Evolutionary conservation across 2,329 filamentous ascomycete genomes (phyloP).

Genomic region (Rhynchosporium graminicola): DNA sequence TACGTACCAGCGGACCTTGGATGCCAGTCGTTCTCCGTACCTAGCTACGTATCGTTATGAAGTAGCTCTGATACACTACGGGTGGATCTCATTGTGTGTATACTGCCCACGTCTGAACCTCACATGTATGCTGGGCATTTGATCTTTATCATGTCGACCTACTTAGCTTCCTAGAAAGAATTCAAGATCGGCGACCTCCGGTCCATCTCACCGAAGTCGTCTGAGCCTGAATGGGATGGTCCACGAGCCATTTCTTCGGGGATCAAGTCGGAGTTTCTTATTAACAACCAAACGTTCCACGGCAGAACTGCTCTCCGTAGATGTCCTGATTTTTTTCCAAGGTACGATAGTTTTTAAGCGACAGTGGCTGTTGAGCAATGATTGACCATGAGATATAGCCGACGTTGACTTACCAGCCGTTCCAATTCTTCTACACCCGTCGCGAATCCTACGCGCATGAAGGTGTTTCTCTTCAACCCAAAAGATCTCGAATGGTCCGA

Average conservation of each 20-base stretch:
- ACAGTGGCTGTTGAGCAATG: conserved; percentile 25
- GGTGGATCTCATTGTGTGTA: conserved; percentile 22
- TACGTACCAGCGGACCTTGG: too few species aligned
- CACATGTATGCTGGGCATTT: conserved; percentile 24
- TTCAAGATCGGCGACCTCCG: conserved; percentile 14
- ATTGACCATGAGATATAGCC: conserved; percentile 36
- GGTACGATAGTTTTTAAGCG: conserved; percentile 26
- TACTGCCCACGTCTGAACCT: conserved; percentile 16
- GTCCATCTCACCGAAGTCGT: conserved; percentile 23
- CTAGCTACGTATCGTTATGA: conserved; percentile 25
- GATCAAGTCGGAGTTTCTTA: conserved; percentile 16
- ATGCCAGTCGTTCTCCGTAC: too few species aligned
- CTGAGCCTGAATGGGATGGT: conserved; percentile 5
- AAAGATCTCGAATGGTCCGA: conserved; percentile 47
- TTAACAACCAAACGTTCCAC: conserved; percentile 21
- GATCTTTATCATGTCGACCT: conserved; percentile 18
- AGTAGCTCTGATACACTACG: conserved; percentile 12
- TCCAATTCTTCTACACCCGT: conserved; percentile 33
- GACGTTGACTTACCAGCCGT: conserved; percentile 36
- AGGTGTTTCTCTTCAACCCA: conserved; percentile 14
- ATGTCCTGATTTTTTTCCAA: conserved; percentile 28
- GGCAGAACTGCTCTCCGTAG: conserved; percentile 23
- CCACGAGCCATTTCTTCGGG: conserved; percentile 7
- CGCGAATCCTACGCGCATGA: conserved; percentile 3
- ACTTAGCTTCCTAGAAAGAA: conserved; percentile 27